Evolutionary conservation across 2,329 filamentous ascomycete genomes (phyloP).

Genomic region (Bipolaris gigantea): DNA sequence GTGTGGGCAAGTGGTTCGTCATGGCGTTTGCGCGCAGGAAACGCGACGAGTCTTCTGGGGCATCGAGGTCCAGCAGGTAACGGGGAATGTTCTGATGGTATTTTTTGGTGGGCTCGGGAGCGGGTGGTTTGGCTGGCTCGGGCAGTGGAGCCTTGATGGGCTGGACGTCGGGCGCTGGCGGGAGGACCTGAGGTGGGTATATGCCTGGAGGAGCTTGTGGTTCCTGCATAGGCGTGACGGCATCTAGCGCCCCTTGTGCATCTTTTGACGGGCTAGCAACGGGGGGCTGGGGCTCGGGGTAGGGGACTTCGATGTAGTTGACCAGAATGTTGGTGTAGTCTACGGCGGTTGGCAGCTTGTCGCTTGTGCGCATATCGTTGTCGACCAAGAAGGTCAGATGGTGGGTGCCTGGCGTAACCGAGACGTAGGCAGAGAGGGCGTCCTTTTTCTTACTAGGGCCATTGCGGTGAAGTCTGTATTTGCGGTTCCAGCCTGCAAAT

Average conservation of each 20-base stretch:
- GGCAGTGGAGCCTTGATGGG: slow-evolving; percentile 29
- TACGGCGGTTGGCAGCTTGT: slow-evolving; percentile 87
- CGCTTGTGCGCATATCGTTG: slow-evolving; percentile 86
- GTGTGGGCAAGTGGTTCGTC: slow-evolving; percentile 77
- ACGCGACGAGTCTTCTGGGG: slow-evolving; percentile 72
- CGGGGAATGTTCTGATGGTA: slow-evolving; percentile 78
- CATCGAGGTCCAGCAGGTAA: slow-evolving; percentile 85
- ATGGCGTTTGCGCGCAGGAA: slow-evolving; percentile 76
- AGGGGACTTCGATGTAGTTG: slow-evolving; percentile 94
- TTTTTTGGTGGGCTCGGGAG: slow-evolving; percentile 47
- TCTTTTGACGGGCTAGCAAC: slow-evolving; percentile 21
- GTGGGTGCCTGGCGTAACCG: slow-evolving; percentile 89
- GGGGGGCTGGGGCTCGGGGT: slow-evolving; percentile 63
- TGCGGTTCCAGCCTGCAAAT: slow-evolving; percentile 95
- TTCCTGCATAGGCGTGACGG: slow-evolving; percentile 32
- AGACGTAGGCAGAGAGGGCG: slow-evolving; percentile 74
- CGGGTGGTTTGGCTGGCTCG: slow-evolving; percentile 33
- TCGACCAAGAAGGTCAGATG: slow-evolving; percentile 97
- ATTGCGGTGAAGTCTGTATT: slow-evolving; percentile 81
- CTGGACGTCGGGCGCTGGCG: slow-evolving; percentile 45
- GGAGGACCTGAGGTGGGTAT: slow-evolving; percentile 45
- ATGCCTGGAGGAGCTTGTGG: slow-evolving; percentile 28
- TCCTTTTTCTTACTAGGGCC: slow-evolving; percentile 52
- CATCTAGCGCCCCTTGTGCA: slow-evolving; percentile 24
- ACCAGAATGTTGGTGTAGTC: slow-evolving; percentile 98